Evolutionary conservation across 495 filamentous ascomycete species (phyloP), one percentile per base, ranked within the genome.

Genomic region (Thozetella sp.): DNA sequence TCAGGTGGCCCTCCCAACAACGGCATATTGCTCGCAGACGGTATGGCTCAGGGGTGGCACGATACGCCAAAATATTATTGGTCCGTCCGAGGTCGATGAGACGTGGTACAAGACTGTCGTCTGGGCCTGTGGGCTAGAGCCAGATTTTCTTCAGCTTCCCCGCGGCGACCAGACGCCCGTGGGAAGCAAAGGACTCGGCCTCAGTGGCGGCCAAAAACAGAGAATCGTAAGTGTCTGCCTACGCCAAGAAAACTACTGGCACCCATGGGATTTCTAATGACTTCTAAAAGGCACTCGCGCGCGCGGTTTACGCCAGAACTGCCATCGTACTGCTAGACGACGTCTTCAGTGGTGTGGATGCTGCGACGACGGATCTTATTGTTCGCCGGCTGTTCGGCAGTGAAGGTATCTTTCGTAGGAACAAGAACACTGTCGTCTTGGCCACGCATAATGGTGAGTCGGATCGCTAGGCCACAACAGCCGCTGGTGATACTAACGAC

Each of bases 181-280:
- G 58, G 89, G 88, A 12, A 87, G 82, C 72, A 85, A 85, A 56
- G 89, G 88, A 0, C 80, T 88, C 57, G 77, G 79, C 2, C 75
- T 92, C 11, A 86, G 83, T 62, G 87, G 87, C 6, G 89, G 88
- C 0, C 88, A 91, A 61, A 86, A 83, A 60, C 88, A 91, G 63
- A 76, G 88, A 2, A 77, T 91, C 17, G 30, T 37, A 17, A 37
- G 30, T 37, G 6, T 37, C 30, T 37, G 6, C 30, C 9, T 9
- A 37, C 30, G 9, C 30, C 6, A 17, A 37, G 30, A 37, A 17
- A 37, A 37, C 30, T 37, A 9, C 17, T 17, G 30, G 30, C 9
- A 37, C 30, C 6, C 9, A 37, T 37, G 6, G 30, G 17, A 17
- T 9, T 37, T 37, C 6, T 37, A 37, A 9, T 17, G 9, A 37